These are phyloP conservation scores for Microdochium nivale DNA, from an alignment of 2,329 filamentous ascomycete genomes.

Conservation along the genomic window DNA sequence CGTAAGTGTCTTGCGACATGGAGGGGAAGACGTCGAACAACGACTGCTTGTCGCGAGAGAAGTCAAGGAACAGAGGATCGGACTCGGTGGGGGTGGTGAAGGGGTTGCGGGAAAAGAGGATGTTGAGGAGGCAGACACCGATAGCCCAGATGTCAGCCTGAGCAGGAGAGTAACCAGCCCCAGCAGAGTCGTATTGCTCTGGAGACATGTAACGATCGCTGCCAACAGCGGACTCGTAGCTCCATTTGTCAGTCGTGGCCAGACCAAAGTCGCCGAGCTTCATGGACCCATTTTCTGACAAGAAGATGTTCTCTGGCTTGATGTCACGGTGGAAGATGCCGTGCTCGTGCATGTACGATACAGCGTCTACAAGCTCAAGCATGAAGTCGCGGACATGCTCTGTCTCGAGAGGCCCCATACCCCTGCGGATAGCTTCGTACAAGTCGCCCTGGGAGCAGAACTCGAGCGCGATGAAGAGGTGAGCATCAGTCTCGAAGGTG, in stretches of 20 bases:
- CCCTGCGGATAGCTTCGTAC: slow-evolving; percentile 91
- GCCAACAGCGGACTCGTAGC: slow-evolving; percentile 84
- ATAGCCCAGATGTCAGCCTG: slow-evolving; percentile 96
- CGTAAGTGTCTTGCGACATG: slow-evolving; percentile 97
- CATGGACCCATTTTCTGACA: slow-evolving; percentile 77
- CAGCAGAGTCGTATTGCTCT: slow-evolving; percentile 88
- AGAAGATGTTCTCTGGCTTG: slow-evolving; percentile 98
- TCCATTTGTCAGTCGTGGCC: slow-evolving; percentile 83
- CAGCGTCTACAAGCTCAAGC: slow-evolving; percentile 83
- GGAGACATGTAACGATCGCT: slow-evolving; percentile 99
- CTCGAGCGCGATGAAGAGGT: slow-evolving; percentile 88
- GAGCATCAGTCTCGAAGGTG: slow-evolving; percentile 85
- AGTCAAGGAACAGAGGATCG: slow-evolving; percentile 92
- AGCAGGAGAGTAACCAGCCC: slow-evolving; percentile 81
- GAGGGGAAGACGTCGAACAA: slow-evolving; percentile 97
- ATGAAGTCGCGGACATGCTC: slow-evolving; percentile 97
- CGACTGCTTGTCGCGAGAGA: slow-evolving; percentile 85
- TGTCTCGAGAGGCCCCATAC: slow-evolving; percentile 82
- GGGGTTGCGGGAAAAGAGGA: slow-evolving; percentile 92
- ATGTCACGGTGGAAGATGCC: slow-evolving; percentile 96
- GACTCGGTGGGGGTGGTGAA: slow-evolving; percentile 84
- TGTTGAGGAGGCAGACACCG: slow-evolving; percentile 91
- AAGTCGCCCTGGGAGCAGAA: slow-evolving; percentile 93
- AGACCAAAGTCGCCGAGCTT: slow-evolving; percentile 97
- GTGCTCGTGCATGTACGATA: slow-evolving; percentile 83